Percentiles rank a stretch among this genome's conserved stretches.
phyloP scores from a whole-genome alignment of 192 early-diverging fungal genomes.

The Coemansia sp. region DNA sequence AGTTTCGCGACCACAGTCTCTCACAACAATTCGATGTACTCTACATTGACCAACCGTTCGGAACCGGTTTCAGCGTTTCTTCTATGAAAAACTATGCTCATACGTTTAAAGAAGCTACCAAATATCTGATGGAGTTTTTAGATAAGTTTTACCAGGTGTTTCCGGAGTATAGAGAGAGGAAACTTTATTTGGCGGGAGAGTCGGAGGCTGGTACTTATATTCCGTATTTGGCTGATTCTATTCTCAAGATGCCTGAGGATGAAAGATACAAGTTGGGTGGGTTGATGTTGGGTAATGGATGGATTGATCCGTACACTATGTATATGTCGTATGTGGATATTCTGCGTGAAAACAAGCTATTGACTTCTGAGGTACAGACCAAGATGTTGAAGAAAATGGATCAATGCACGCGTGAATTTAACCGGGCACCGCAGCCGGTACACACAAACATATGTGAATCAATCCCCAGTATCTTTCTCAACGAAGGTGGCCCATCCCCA shows the following conservation, averaged over 20 bases:
- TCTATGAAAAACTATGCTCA: slow-evolving; percentile 12
- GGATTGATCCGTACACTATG: slow-evolving; percentile 67
- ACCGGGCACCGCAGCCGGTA: slow-evolving; percentile 49
- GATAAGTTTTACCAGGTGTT: slow-evolving; percentile 60
- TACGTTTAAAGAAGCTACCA: slow-evolving; percentile 44
- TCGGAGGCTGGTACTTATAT: slow-evolving; percentile 74
- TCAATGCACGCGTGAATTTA: slow-evolving; percentile 38
- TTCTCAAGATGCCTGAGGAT: slow-evolving; percentile 47
- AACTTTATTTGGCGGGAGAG: slow-evolving; percentile 74
- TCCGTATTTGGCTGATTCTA: slow-evolving; percentile 63
- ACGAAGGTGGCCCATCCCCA: slow-evolving; percentile 33
- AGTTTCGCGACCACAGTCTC: slow-evolving; percentile 37
- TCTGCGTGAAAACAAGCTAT: slow-evolving; percentile 39
- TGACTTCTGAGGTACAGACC: slow-evolving; percentile 17
- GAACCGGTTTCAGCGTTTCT: slow-evolving; percentile 59
- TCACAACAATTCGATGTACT: slow-evolving; percentile 55
- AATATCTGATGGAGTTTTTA: slow-evolving; percentile 58
- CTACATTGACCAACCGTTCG: slow-evolving; percentile 68
- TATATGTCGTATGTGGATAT: slow-evolving; percentile 57
- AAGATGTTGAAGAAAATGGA: slow-evolving; percentile 33
- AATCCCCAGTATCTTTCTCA: slow-evolving; percentile 32
- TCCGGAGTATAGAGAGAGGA: slow-evolving; percentile 45
- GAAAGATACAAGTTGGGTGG: slow-evolving; percentile 48
- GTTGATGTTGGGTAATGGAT: slow-evolving; percentile 72
- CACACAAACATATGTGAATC: slow-evolving; percentile 46